Conservation (phyloP, 441 rosid genomes). For the Euphorbia celastroides region DNA sequence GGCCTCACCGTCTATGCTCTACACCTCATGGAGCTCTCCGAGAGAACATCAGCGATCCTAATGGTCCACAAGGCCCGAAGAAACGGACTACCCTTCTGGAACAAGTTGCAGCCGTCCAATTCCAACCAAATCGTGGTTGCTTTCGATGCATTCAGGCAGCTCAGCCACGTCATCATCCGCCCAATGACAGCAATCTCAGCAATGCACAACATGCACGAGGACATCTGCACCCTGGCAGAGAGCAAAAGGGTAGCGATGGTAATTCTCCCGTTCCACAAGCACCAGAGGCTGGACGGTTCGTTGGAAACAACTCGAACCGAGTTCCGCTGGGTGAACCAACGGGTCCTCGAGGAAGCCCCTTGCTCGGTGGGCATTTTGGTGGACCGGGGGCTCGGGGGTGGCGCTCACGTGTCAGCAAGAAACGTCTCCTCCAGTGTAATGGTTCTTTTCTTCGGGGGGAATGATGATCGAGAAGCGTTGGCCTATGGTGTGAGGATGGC, state of each 20-base stretch:
- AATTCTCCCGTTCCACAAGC: conserved; percentile 74
- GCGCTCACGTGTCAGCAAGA: conserved; percentile 57
- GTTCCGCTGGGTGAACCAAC: conserved; percentile 46
- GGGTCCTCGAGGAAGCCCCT: conserved; percentile 52
- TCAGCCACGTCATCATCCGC: conserved; percentile 61
- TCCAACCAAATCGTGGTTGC: conserved; percentile 63
- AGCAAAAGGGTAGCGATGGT: conserved; percentile 61
- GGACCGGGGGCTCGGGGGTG: conserved; percentile 84
- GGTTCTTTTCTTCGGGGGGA: conserved; percentile 65
- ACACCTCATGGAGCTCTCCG: conserved; percentile 73
- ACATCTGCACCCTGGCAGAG: conserved; percentile 56
- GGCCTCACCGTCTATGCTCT: conserved; percentile 62
- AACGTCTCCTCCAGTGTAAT: conserved; percentile 48
- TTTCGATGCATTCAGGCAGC: conserved; percentile 66
- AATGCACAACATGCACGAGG: conserved; percentile 62
- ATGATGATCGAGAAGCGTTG: conserved; percentile 68
- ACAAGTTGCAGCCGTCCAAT: conserved; percentile 31
- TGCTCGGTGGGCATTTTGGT: conserved; percentile 85
- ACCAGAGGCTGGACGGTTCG: conserved; percentile 62
- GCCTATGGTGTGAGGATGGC: conserved; percentile 80
- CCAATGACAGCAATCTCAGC: conserved; percentile 86
- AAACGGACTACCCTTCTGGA: conserved; percentile 80
- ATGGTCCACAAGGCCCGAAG: conserved; percentile 82
- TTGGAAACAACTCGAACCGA: conserved; percentile 53
- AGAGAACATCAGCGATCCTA: conserved; percentile 73